Base-by-base conservation (phyloP, 2,329 filamentous ascomycete species). In the Fusarium protoensiforme region DNA sequence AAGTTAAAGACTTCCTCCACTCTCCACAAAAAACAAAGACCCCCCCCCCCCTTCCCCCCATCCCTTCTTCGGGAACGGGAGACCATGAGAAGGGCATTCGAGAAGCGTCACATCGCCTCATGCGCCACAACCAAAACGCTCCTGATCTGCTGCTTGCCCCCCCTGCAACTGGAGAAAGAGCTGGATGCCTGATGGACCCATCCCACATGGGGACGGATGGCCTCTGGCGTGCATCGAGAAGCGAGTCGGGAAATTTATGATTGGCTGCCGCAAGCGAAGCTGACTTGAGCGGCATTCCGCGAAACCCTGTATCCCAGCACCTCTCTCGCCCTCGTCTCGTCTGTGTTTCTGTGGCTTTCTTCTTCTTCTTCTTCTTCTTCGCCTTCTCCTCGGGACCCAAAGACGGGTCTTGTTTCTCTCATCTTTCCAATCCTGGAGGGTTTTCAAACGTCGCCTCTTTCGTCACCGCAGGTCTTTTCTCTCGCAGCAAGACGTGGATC, bases 231-330 rank as follows among this genome's bases (percentile, higher is more conserved):
- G 75, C 76, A 77, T 77, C 68, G 64, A 74, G 69, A 78, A 78
- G 78, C 78, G 78, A 79, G 77, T 69, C 75, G 76, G 73, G 67
- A 69, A 77, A 72, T 77, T 77, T 75, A 64, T 79, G 68, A 80
- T 79, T 79, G 78, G 77, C 8, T 48, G 54, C 51, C 53, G 43
- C 67, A 80, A 78, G 78, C 78, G 78, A 80, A 76, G 63, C 61
- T 64, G 71, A 71, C 69, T 58, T 68, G 64, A 67, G 61, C 65
- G 56, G 57, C 68, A 75, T 77, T 77, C 75, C 75, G 74, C 75
- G 46, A 61, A 74, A 71, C 60, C 48, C 60, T 68, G 60, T 27
- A 53, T 53, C 63, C 57, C 51, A 51, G 63, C 41, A 60, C 11
- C 33, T 41, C 18, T 13, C 36, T n/a, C n/a, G n/a, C n/a, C n/a